Evolutionary conservation across 495 filamentous ascomycete genomes (phyloP).

Genomic region (Xylaria telfairii): DNA sequence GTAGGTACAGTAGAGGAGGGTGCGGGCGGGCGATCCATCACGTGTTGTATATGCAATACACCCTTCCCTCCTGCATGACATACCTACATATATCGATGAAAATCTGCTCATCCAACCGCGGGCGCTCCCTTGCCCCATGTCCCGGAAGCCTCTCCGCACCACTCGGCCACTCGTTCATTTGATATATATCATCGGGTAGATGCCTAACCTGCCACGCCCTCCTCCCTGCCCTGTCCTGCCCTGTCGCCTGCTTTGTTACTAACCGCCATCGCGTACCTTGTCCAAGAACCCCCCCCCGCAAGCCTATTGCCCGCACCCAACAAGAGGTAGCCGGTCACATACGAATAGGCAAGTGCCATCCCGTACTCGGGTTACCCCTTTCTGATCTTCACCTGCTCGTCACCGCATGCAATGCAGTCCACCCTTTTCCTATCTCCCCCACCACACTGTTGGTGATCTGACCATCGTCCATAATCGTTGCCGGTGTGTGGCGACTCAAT

Average conservation of each 20-base stretch:
- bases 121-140: neutral
- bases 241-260: neutral
- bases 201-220: neutral
- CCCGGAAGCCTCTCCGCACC: neutral
- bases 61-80: conserved; percentile 23
- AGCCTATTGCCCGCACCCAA: neutral
- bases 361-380: conserved; percentile 18
- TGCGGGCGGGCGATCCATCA: conserved; percentile 15
- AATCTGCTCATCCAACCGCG: conserved; percentile 15
- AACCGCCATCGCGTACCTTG: conserved; percentile 11
- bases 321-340: neutral
- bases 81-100: conserved; percentile 9
- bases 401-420: conserved; percentile 17
- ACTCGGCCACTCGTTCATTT: neutral
- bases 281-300: neutral
- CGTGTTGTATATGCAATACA: conserved; percentile 25
- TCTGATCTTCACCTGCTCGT: neutral
- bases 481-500: neutral
- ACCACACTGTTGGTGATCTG: conserved; percentile 12
- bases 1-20: neutral
- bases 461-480: neutral
- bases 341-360: neutral
- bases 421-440: neutral
- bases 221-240: too few relatives aligned
- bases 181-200: conserved; percentile 1